phyloP scores from a whole-genome alignment of 2,329 filamentous ascomycete species.

The Arthrobotrys entomopaga region DNA sequence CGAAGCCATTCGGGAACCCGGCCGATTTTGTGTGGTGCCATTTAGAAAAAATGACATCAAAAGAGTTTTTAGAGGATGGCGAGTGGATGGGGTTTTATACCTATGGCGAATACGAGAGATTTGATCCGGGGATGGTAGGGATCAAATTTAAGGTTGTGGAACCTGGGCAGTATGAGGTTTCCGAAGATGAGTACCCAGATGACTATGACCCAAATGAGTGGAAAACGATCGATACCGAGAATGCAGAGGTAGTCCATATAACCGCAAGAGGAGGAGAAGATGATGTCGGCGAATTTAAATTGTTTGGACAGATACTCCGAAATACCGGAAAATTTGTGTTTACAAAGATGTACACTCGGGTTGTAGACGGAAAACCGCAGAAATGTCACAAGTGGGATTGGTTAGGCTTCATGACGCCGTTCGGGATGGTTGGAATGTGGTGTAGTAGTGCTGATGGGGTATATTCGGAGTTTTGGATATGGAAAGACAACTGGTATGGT shows the following conservation, averaged over 20 bases:
- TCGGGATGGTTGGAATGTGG: conserved; percentile 48
- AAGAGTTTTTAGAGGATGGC: conserved; percentile 38
- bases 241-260: conserved; percentile 1
- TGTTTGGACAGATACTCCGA: conserved; percentile 33
- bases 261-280: conserved; percentile 28
- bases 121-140: conserved; percentile 40
- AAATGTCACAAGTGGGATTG: conserved; percentile 21
- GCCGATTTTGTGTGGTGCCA: conserved; percentile 45
- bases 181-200: background rate
- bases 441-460: conserved; percentile 16
- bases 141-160: conserved; percentile 28
- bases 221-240: background rate
- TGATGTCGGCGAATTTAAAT: conserved; percentile 12
- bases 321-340: conserved; percentile 36
- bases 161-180: background rate
- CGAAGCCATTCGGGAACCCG: conserved; percentile 10
- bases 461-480: conserved; percentile 32
- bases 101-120: conserved; percentile 8
- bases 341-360: conserved; percentile 16
- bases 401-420: conserved; percentile 46
- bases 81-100: conserved; percentile 44
- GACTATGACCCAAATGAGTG: background rate
- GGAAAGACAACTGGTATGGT: conserved; percentile 47
- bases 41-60: conserved; percentile 34
- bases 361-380: background rate